Conservation (phyloP, 1,139 yeast species). For the Debaryomycetaceae sp. region DNA sequence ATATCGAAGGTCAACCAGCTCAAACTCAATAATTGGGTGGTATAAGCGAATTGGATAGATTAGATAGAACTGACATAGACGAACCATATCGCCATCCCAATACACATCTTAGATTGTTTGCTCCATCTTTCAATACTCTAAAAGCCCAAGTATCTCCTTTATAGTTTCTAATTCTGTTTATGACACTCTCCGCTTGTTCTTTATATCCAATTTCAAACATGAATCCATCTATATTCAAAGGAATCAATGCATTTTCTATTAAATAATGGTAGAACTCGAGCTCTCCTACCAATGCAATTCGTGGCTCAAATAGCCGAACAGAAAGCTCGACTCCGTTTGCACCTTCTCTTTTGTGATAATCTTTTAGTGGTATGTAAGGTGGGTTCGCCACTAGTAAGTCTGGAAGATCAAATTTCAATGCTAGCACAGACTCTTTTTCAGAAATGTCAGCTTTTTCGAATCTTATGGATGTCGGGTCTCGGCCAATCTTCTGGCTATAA, state of each 20-base stretch:
- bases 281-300: constrained; percentile 72
- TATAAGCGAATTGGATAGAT: too few relatives aligned
- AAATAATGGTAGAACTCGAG: constrained; percentile 65
- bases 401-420: constrained; percentile 8
- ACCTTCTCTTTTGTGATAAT: constrained; percentile 30
- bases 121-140: constrained; percentile 26
- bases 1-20: constrained; percentile 4
- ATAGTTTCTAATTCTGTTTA: constrained; percentile 6
- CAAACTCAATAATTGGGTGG: constrained; percentile 1
- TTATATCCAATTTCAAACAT: constrained; percentile 42
- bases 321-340: constrained; percentile 50
- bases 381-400: constrained; percentile 81
- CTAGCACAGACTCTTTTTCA: constrained; percentile 6
- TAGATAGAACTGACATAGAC: constrained; percentile 6
- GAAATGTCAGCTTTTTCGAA: constrained; percentile 27
- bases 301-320: constrained; percentile 73
- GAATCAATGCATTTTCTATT: constrained; percentile 37
- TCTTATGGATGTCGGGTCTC: constrained; percentile 10
- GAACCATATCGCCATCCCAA: constrained; percentile 29
- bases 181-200: constrained; percentile 29
- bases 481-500: constrained; percentile 5
- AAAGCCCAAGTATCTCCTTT: constrained; percentile 22
- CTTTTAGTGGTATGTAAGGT: constrained; percentile 67
- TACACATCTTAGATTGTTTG: constrained; percentile 35
- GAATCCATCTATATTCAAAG: constrained; percentile 36